A percentile compares a stretch with the other conserved stretches of the same genome.
These are phyloP conservation scores for Aspergillus sp. DNA, from an alignment of 2,329 filamentous ascomycete genomes.

Conservation along the genomic window DNA sequence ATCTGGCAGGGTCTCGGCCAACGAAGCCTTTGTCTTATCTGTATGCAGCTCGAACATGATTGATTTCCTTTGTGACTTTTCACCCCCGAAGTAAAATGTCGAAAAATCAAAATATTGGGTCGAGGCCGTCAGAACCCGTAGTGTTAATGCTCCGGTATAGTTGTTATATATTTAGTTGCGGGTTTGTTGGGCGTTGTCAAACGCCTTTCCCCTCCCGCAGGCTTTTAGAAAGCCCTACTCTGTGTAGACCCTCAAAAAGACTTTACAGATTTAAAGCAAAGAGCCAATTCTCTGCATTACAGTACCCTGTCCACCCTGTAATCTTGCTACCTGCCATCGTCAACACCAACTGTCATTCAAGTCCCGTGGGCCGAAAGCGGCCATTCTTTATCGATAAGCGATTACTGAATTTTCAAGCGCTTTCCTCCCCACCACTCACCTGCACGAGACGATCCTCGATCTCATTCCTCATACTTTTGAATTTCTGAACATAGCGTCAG, in stretches of 20 bases:
- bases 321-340: neutral
- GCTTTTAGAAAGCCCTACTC: too few relatives aligned
- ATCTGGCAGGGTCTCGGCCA: conserved; percentile 3
- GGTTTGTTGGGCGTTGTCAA: too few relatives aligned
- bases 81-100: neutral
- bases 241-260: too few relatives aligned
- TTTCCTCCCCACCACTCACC: neutral
- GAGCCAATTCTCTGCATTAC: too few relatives aligned
- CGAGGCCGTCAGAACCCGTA: neutral
- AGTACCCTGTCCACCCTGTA: too few relatives aligned
- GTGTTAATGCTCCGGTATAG: neutral
- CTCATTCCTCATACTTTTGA: too few relatives aligned
- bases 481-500: too few relatives aligned
- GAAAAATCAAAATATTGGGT: too few relatives aligned
- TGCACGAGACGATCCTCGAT: neutral
- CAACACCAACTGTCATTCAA: neutral
- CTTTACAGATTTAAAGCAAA: too few relatives aligned
- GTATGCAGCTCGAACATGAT: conserved; percentile 25
- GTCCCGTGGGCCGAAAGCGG: conserved; percentile 22
- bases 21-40: conserved; percentile 17
- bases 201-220: too few relatives aligned
- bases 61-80: conserved; percentile 22
- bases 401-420: conserved; percentile 16
- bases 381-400: conserved; percentile 32
- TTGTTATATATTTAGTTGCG: too few relatives aligned